These are phyloP conservation scores for Penicillium tannophilum DNA, from an alignment of 495 filamentous ascomycete genomes.

Conservation along the genomic window DNA sequence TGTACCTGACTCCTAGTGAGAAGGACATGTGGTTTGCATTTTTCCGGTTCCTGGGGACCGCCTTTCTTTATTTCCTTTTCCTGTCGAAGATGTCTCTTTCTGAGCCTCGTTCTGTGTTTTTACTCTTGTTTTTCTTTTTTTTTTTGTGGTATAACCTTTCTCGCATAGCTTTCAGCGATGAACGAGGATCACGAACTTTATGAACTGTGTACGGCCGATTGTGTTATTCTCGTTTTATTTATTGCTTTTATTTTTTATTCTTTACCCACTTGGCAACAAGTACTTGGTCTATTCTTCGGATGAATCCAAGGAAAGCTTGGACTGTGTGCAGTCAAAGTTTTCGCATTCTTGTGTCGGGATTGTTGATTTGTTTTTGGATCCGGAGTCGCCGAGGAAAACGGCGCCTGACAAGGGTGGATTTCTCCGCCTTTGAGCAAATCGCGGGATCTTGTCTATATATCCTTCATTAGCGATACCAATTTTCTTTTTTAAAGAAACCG, in stretches of 20 bases:
- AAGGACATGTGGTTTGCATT: conserved; percentile 3
- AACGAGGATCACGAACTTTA: conserved; percentile 54
- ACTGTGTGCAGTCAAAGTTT: conserved; percentile 12
- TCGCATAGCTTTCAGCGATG: conserved; percentile 50
- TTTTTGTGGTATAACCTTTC: conserved; percentile 44
- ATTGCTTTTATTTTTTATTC: conserved; percentile 7
- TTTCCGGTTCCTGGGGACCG: conserved; percentile 20
- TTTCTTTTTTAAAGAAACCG: neutral
- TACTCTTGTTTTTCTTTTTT: conserved; percentile 21
- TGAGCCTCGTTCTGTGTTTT: conserved; percentile 25
- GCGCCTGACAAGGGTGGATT: conserved; percentile 21
- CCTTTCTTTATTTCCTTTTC: conserved; percentile 16
- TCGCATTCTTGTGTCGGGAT: conserved; percentile 18
- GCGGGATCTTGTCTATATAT: conserved; percentile 28
- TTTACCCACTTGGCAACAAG: neutral
- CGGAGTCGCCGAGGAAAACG: conserved; percentile 22
- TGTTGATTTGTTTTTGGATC: conserved; percentile 16
- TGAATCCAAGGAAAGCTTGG: conserved; percentile 12
- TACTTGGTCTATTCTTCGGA: conserved; percentile 11
- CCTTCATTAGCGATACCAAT: conserved; percentile 10
- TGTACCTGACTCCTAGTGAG: conserved; percentile 26
- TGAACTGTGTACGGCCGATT: conserved; percentile 50
- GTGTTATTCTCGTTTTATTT: conserved; percentile 25
- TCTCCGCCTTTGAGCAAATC: conserved; percentile 9
- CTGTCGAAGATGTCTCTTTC: conserved; percentile 16